Evolutionary conservation across 163 green algal genomes (phyloP).

Genomic region (Trebouxiophyceae sp.): DNA sequence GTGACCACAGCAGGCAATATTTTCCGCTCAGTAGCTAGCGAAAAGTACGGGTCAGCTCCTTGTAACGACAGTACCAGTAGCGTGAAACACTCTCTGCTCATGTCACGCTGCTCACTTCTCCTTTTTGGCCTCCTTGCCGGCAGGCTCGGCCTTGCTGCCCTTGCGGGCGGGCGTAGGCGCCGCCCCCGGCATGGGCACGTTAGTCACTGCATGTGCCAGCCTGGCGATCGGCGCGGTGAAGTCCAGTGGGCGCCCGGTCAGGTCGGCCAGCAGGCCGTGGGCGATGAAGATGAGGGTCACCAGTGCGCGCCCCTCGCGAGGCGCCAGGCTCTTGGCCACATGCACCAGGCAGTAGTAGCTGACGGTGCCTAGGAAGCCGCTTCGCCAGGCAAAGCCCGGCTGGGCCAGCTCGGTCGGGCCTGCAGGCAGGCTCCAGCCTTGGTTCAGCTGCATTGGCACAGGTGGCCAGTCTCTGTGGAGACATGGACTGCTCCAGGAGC

Average conservation of each 20-base stretch:
- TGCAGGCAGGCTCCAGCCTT: not conserved
- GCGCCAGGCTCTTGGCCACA: not conserved
- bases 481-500: too few relatives aligned
- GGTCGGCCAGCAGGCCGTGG: conserved; percentile 5
- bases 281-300: conserved; percentile 7
- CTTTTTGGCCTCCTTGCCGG: not conserved
- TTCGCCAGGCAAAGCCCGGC: conserved; percentile 6
- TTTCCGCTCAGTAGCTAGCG: too few relatives aligned
- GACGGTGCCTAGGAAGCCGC: not conserved
- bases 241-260: conserved; percentile 7
- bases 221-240: conserved; percentile 6
- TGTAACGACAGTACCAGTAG: too few relatives aligned
- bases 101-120: too few relatives aligned
- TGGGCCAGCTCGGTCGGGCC: conserved; percentile 4
- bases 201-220: not conserved
- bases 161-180: not conserved
- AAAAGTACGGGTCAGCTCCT: too few relatives aligned
- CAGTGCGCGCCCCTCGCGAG: conserved; percentile 2
- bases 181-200: conserved; percentile 11
- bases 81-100: too few relatives aligned
- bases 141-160: not conserved
- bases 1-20: too few relatives aligned
- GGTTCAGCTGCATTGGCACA: too few relatives aligned
- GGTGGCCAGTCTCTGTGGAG: too few relatives aligned
- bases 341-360: conserved; percentile 5